phyloP scores from a whole-genome alignment of 495 filamentous ascomycete genomes.

The Podospora australis region DNA sequence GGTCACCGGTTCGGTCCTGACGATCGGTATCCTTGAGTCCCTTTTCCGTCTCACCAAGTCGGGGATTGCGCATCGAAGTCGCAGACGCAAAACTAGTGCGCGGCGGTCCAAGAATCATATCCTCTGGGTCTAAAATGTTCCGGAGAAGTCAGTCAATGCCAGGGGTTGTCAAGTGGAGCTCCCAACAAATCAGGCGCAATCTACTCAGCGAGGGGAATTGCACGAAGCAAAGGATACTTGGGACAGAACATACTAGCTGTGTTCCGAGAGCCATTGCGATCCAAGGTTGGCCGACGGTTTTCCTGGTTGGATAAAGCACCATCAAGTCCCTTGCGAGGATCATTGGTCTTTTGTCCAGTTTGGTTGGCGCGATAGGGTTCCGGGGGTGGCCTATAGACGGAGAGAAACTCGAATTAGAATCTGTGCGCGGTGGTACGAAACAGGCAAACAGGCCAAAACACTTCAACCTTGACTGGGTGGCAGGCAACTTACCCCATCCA shows the following conservation, averaged over 20 bases:
- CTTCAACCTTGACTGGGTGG: too few relatives aligned
- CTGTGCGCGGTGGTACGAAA: not conserved
- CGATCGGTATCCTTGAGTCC: slow-evolving; percentile 44
- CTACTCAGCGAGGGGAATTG: not conserved
- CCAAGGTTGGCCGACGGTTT: slow-evolving; percentile 54
- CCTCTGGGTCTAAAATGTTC: slow-evolving; percentile 65
- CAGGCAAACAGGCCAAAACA: too few relatives aligned
- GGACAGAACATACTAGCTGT: slow-evolving; percentile 34
- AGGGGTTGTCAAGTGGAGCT: slow-evolving; percentile 13
- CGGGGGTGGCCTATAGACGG: slow-evolving; percentile 31
- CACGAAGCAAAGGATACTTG: not conserved
- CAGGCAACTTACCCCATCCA: slow-evolving; percentile 93
- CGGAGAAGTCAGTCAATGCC: too few relatives aligned
- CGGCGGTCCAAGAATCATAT: slow-evolving; percentile 84
- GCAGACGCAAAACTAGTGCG: slow-evolving; percentile 82
- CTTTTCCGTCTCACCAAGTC: slow-evolving; percentile 47
- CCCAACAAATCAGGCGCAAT: slow-evolving; percentile 2
- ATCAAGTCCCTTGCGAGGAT: slow-evolving; percentile 38
- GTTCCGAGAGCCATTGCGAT: slow-evolving; percentile 56
- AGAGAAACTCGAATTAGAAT: not conserved
- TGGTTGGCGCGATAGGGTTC: slow-evolving; percentile 39
- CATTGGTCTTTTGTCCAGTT: slow-evolving; percentile 31
- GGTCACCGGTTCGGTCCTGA: slow-evolving; percentile 55
- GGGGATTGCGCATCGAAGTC: slow-evolving; percentile 44
- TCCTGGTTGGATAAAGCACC: slow-evolving; percentile 37